phyloP scores from a whole-genome alignment of 2,329 filamentous ascomycete genomes.

The Epichloe festucae region DNA sequence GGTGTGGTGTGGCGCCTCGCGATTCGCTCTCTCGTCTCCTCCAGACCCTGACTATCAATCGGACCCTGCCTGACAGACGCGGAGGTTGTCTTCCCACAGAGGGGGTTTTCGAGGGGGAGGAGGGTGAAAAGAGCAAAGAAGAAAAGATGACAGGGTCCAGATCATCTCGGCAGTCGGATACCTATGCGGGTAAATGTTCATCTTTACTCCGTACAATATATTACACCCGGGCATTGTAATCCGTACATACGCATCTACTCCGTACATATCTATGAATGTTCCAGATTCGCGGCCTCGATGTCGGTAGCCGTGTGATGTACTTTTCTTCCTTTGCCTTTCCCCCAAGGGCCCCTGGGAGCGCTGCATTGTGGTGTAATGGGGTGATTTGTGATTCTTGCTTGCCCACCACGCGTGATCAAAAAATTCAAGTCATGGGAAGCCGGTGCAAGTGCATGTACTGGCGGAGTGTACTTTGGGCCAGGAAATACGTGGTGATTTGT shows the following conservation, averaged over 20 bases:
- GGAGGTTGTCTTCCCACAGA: neutral
- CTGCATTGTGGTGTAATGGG: neutral
- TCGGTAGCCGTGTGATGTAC: neutral
- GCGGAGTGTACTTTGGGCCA: neutral
- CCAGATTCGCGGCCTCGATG: neutral
- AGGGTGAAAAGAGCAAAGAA: neutral
- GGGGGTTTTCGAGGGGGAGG: neutral
- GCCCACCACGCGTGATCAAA: no score
- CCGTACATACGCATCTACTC: no score
- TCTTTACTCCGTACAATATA: neutral
- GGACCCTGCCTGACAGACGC: neutral
- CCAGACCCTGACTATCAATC: neutral
- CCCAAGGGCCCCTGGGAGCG: neutral
- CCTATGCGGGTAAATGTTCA: neutral
- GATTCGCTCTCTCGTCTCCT: neutral
- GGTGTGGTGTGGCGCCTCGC: neutral
- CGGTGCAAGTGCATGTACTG: no score
- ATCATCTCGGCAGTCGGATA: neutral
- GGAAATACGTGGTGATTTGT: neutral
- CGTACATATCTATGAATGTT: neutral
- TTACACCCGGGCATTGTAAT: no score
- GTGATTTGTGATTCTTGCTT: no score
- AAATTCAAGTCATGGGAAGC: neutral
- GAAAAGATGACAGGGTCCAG: neutral
- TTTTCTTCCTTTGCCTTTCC: neutral